A percentile compares a stretch with the other conserved stretches of the same genome.
These are phyloP conservation scores for Pilasporangium apinafurcum DNA, from an alignment of 352 stramenopile genomes.

Conservation along the genomic window DNA sequence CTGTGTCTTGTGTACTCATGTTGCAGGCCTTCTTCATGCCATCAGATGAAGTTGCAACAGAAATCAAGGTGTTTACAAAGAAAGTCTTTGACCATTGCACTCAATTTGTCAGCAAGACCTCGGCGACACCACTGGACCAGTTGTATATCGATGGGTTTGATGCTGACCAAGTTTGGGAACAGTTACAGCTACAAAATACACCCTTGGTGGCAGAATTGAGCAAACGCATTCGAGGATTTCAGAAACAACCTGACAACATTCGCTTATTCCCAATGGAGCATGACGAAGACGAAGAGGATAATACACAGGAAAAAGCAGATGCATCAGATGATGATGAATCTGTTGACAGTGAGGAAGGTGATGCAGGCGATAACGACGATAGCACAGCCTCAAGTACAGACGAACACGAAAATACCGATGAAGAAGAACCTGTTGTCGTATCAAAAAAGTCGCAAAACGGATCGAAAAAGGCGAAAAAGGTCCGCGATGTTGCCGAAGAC, in stretches of 20 bases:
- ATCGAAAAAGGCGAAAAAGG: constrained; percentile 47
- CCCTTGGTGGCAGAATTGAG: constrained; percentile 60
- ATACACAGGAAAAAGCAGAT: constrained; percentile 11
- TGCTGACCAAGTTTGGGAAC: constrained; percentile 81
- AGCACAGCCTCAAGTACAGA: constrained; percentile 6
- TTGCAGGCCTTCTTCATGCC: constrained; percentile 71
- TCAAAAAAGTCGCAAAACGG: constrained; percentile 10
- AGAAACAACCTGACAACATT: constrained; percentile 52
- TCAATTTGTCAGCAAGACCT: constrained; percentile 42
- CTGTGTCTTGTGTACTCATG: neutral
- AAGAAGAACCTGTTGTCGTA: constrained; percentile 17
- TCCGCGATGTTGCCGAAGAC: constrained; percentile 64
- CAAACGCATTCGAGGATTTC: constrained; percentile 63
- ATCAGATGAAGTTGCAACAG: constrained; percentile 46
- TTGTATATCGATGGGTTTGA: constrained; percentile 82
- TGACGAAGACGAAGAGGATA: constrained; percentile 18
- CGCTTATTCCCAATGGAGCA: constrained; percentile 53
- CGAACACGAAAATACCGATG: constrained; percentile 8
- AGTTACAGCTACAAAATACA: constrained; percentile 76
- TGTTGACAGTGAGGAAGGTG: constrained; percentile 11
- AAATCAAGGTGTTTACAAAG: constrained; percentile 76
- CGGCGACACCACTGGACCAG: constrained; percentile 50
- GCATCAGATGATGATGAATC: constrained; percentile 2
- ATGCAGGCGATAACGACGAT: constrained; percentile 13
- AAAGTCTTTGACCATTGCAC: constrained; percentile 72